Base-by-base conservation (phyloP, 306 rosid species). In the Morella rubra region DNA sequence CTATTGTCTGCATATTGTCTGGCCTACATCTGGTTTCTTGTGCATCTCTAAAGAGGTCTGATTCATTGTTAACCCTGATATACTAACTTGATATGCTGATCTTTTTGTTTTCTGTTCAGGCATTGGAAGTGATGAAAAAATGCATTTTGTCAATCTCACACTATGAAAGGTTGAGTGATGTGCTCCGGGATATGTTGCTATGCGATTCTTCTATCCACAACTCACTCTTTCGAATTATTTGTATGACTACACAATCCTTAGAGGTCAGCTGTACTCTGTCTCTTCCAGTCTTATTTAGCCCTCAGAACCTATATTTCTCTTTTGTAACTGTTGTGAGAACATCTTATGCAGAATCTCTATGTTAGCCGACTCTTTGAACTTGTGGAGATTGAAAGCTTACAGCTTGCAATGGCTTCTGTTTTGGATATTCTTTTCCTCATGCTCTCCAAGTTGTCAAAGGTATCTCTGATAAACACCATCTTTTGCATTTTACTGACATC, bases 131-230 rank as follows among this genome's bases (percentile, higher is more conserved):
- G 90, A 82, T 89, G 90, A 89, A 88, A 81, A 86, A 82, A 76
- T 89, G 97, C 86, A 81, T 90, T 66, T 70, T 75, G 73, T 79
- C 87, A 71, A 86, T 84, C 74, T 76, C 91, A 61, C 56, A 42
- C 79, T 32, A 79, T 68, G 88, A 78, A 83, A 92, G 87, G 75
- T 69, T 92, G 85, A 88, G 89, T 73, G 87, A 84, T 74, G 76
- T 85, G 79, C 73, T 95, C 71, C 81, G 72, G 64, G 88, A 90
- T 68, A 81, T 87, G 84, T 46, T 95, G 54, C 89, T 90, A 69
- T 85, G 89, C 70, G 97, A 95, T 85, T 87, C 96, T 79, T 92
- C 98, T 78, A 90, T 95, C 85, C 97, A 95, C 79, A 85, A 76
- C 78, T 76, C 81, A 32, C 91, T 94, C 70, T 87, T 92, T 73